phyloP scores from a whole-genome alignment of 164 flowering plant genomes.

The Malania oleifera region DNA sequence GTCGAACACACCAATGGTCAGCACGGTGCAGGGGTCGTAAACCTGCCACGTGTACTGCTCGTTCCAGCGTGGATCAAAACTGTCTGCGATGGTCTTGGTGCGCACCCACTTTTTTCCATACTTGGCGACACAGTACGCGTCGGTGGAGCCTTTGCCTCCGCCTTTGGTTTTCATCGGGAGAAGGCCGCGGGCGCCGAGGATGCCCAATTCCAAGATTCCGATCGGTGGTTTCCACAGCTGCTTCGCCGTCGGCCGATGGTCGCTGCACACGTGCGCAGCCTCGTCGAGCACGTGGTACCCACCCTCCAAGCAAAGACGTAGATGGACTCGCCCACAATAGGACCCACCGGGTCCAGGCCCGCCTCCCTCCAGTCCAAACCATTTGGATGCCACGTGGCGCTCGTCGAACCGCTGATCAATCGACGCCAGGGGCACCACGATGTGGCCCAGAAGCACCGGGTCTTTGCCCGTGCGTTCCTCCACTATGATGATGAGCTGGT shows the following conservation, averaged over 20 bases:
- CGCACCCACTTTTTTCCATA: slow-evolving; percentile 97
- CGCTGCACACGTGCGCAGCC: slow-evolving; percentile 94
- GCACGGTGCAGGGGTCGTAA: slow-evolving; percentile 87
- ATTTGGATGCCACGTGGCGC: slow-evolving; percentile 61
- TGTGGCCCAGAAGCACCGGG: slow-evolving; percentile 55
- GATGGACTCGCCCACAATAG: slow-evolving; percentile 59
- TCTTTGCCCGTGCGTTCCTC: slow-evolving; percentile 75
- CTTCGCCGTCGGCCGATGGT: slow-evolving; percentile 86
- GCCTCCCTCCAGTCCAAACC: slow-evolving; percentile 49
- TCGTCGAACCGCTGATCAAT: slow-evolving; percentile 84
- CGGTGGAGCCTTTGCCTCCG: slow-evolving; percentile 78
- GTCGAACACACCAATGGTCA: slow-evolving; percentile 89
- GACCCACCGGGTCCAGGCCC: slow-evolving; percentile 22
- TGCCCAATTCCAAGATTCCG: slow-evolving; percentile 91
- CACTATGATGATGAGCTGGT: slow-evolving; percentile 48
- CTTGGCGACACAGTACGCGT: slow-evolving; percentile 96
- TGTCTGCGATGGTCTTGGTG: slow-evolving; percentile 72
- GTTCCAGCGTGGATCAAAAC: slow-evolving; percentile 96
- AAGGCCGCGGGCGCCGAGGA: slow-evolving; percentile 81
- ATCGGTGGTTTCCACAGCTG: slow-evolving; percentile 90
- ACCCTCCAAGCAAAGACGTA: slow-evolving; percentile 77
- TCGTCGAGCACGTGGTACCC: slow-evolving; percentile 98
- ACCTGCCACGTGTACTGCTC: slow-evolving; percentile 99
- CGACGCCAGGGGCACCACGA: slow-evolving; percentile 41
- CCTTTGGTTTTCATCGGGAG: slow-evolving; percentile 81